These are phyloP conservation scores for Zymoseptoria passerinii DNA, from an alignment of 2,329 filamentous ascomycete species.

Conservation along the genomic window DNA sequence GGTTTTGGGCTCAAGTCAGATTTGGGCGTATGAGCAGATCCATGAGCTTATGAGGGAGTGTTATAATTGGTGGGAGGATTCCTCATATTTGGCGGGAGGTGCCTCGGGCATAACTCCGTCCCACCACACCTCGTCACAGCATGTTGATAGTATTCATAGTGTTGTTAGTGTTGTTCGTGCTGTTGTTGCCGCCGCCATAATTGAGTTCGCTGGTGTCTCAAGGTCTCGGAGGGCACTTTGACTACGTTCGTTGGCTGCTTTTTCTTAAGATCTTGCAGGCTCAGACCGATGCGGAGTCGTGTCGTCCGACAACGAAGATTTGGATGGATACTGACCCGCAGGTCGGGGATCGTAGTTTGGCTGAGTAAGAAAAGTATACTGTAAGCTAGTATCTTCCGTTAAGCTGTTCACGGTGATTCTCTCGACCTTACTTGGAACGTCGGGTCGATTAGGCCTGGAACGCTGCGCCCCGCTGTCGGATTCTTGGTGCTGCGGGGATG, in stretches of 20 bases:
- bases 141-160: too few species aligned
- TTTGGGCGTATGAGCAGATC: too few species aligned
- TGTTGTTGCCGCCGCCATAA: too few species aligned
- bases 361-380: constrained; percentile 3
- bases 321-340: constrained; percentile 9
- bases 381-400: not conserved
- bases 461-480: not conserved
- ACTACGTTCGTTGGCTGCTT: not conserved
- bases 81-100: too few species aligned
- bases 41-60: too few species aligned
- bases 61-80: too few species aligned
- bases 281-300: not conserved
- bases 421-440: not conserved
- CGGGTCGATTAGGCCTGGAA: not conserved
- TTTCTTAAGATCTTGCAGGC: not conserved
- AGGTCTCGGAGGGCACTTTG: not conserved
- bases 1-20: too few species aligned
- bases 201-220: not conserved
- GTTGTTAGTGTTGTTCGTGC: too few species aligned
- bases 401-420: constrained; percentile 2
- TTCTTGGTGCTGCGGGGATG: not conserved
- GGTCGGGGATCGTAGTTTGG: constrained; percentile 14
- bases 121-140: too few species aligned
- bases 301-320: constrained; percentile 1
- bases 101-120: too few species aligned